Evolutionary conservation across 192 early-diverging fungal genomes (phyloP), one percentile per base, ranked within the genome.

Genomic region (Geosiphon pyriformis): DNA sequence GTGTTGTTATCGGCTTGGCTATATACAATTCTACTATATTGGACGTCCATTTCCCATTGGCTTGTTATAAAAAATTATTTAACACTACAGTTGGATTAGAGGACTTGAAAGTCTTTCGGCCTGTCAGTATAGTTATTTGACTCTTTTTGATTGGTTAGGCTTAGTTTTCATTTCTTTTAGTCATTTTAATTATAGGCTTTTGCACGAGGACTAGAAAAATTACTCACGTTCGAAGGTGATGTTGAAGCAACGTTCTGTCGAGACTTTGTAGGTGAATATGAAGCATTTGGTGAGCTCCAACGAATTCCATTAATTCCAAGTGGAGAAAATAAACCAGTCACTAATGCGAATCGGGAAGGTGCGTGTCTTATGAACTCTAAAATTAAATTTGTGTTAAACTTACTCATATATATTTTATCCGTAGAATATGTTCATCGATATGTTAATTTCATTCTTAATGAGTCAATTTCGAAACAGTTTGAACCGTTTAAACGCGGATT

Each of bases 21-120:
- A 89, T 98, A 29, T 95, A 96, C 71, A 95, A 98, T 73, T 90
- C 89, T 20, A 94, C 88, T 25, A 95, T 98, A 68, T 76, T 98
- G 20, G 94, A 95, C 70, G 78, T 96, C 18, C 91, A 89, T 22
- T 72, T 92, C 34, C 88, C 90, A 8, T 72, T 87, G 51, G 86
- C 88, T 7, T 86, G 85, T 50, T 98, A 94, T 68, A 97, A 97
- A 73, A 96, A 96, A 70, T 77, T 98, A 12, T 78, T 97, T 56
- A 85, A 87, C 42, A 71, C 81, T 46, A 81, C 84, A 33, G 86
- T 90, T 56, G 84, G 76, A 60, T 72, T 96, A 17, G 81, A 88
- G 4, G 96, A 98, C 75, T 76, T 98, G 23, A 78, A 78, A 12
- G 75, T 82, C 25, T 87, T 97, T 63, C 77, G 85, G 34, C 90